phyloP scores from a whole-genome alignment of 2,329 filamentous ascomycete species.

The Keithomyces neogunnii region DNA sequence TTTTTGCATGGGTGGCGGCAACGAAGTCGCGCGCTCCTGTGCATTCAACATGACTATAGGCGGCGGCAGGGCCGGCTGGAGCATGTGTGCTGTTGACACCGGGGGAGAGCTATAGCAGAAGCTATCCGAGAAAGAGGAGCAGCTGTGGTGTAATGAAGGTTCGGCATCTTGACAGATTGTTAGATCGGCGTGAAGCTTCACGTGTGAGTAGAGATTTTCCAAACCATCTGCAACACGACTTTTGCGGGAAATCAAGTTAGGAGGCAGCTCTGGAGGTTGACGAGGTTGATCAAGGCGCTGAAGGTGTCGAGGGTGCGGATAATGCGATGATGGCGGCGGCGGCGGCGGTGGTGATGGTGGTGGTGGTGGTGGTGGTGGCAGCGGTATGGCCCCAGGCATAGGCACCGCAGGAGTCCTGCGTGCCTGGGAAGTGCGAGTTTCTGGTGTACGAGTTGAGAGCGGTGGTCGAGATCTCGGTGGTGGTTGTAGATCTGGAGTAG shows the following conservation, averaged over 20 bases:
- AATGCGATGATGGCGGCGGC: slow-evolving; percentile 8
- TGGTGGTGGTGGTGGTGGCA: slow-evolving; percentile 8
- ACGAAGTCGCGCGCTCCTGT: background rate
- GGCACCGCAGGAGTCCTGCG: slow-evolving; percentile 8
- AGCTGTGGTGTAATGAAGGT: slow-evolving; percentile 11
- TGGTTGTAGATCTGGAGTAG: slow-evolving; percentile 17
- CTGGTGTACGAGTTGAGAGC: slow-evolving; percentile 8
- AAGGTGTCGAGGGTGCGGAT: slow-evolving; percentile 5
- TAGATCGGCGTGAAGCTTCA: background rate
- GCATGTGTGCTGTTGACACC: background rate
- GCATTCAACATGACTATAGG: background rate
- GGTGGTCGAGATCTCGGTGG: slow-evolving; percentile 9
- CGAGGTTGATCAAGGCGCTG: slow-evolving; percentile 1
- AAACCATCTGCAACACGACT: background rate
- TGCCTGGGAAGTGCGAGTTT: slow-evolving; percentile 9
- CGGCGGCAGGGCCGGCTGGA: background rate
- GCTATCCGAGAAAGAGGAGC: slow-evolving; percentile 12
- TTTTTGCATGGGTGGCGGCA: background rate
- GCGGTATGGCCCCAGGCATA: slow-evolving; percentile 8
- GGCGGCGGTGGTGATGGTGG: slow-evolving; percentile 4
- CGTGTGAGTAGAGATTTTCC: background rate
- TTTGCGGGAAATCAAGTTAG: background rate
- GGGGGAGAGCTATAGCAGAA: background rate
- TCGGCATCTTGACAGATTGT: background rate
- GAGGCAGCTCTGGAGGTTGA: background rate